Evolutionary conservation across 2,329 filamentous ascomycete species (phyloP).

Genomic region (Phialophora tarda): DNA sequence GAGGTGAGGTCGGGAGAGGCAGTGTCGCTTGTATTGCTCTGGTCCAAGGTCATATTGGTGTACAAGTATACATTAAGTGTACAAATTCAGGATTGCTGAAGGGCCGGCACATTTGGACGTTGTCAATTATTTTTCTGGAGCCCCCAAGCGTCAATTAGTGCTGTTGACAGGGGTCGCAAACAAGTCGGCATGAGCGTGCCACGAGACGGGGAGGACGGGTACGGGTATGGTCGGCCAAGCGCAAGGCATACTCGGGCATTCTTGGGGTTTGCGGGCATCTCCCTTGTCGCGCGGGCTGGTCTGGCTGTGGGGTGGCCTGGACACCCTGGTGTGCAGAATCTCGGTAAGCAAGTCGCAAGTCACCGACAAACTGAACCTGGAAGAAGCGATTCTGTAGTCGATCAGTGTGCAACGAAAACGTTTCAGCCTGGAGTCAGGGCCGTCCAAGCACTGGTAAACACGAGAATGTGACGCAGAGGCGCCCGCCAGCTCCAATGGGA

Average conservation of each 20-base stretch:
- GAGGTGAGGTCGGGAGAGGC: constrained; percentile 22
- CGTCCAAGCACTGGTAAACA: constrained; percentile 14
- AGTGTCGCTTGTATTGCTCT: constrained; percentile 16
- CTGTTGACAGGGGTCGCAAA: constrained; percentile 11
- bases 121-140: constrained; percentile 9
- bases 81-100: constrained; percentile 10
- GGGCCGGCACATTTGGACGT: constrained; percentile 14
- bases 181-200: constrained; percentile 17
- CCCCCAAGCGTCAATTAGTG: constrained; percentile 9
- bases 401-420: constrained; percentile 24
- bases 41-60: constrained; percentile 26
- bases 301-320: constrained; percentile 10
- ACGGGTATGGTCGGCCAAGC: constrained; percentile 34
- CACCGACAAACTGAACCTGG: constrained; percentile 1
- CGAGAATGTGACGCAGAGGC: constrained; percentile 31
- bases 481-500: constrained; percentile 20
- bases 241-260: constrained; percentile 30
- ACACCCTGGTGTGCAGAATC: constrained; percentile 1
- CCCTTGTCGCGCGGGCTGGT: neutral
- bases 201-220: constrained; percentile 22
- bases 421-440: constrained; percentile 32
- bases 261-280: constrained; percentile 1
- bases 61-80: constrained; percentile 8
- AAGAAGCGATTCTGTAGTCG: neutral
- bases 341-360: constrained; percentile 9